These are phyloP conservation scores for Botryotinia narcissicola DNA, from an alignment of 2,329 filamentous ascomycete species.

Conservation along the genomic window DNA sequence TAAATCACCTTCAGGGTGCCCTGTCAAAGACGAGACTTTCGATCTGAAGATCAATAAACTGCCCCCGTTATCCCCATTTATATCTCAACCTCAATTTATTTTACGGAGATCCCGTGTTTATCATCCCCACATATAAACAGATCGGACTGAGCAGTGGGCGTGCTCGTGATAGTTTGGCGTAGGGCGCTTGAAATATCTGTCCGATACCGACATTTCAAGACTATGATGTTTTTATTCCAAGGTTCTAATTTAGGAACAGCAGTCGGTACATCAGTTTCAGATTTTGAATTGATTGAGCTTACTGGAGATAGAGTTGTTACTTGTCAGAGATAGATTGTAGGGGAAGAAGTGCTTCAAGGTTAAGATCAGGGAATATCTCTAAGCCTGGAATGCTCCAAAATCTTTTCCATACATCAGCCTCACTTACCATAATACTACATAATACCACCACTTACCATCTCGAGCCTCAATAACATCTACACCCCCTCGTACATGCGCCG, in stretches of 20 bases:
- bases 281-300: neutral
- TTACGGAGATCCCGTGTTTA: slow-evolving; percentile 16
- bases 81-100: slow-evolving; percentile 14
- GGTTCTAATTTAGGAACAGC: neutral
- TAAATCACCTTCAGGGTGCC: slow-evolving; percentile 5
- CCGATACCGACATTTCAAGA: neutral
- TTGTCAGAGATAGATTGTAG: slow-evolving; percentile 4
- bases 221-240: neutral
- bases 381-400: slow-evolving; percentile 8
- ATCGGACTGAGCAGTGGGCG: slow-evolving; percentile 8
- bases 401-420: slow-evolving; percentile 8
- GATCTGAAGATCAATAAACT: slow-evolving; percentile 16
- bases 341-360: neutral
- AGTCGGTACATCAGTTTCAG: neutral
- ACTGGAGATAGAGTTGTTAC: neutral
- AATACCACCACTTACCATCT: neutral
- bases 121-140: slow-evolving; percentile 4
- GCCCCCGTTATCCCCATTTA: slow-evolving; percentile 3
- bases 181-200: neutral
- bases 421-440: neutral
- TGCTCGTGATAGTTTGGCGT: neutral
- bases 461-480: neutral
- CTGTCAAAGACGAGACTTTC: slow-evolving; percentile 9
- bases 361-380: neutral
- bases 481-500: slow-evolving; percentile 1